Percentiles rank a stretch among this genome's conserved stretches.
These are phyloP conservation scores for Sporisorium reilianum DNA, from an alignment of 1,284 basidiomycete genomes.

Conservation along the genomic window DNA sequence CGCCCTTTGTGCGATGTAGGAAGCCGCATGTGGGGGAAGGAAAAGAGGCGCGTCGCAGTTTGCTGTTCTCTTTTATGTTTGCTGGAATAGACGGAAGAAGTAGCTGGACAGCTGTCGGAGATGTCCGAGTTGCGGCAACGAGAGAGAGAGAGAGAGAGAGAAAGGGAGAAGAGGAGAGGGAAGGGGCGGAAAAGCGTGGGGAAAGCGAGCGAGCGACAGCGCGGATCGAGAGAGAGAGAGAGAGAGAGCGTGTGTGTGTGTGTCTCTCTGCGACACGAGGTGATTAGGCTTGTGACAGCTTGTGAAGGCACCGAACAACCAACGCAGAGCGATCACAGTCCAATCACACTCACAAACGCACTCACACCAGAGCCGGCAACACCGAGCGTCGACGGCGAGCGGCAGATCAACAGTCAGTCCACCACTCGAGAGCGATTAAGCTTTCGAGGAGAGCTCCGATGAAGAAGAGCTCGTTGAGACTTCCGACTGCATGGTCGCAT, in stretches of 20 bases:
- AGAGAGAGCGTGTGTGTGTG: not conserved
- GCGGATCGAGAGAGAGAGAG: not conserved
- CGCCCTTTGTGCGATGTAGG: not conserved
- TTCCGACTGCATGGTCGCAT: not conserved
- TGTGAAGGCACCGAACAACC: not conserved
- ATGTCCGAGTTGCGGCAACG: not conserved
- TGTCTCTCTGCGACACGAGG: no score
- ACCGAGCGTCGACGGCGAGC: not conserved
- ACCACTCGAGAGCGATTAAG: no score
- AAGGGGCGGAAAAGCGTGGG: not conserved
- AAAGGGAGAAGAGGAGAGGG: not conserved
- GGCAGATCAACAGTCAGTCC: not conserved
- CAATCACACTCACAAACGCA: not conserved
- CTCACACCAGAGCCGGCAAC: not conserved
- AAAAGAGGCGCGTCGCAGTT: not conserved
- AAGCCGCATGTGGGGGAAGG: conserved; percentile 1
- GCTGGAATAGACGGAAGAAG: not conserved
- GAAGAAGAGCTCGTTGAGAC: no score
- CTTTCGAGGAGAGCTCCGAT: not conserved
- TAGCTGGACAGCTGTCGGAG: not conserved
- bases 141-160: not conserved
- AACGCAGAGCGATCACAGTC: not conserved
- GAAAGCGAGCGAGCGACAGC: not conserved
- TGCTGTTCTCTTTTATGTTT: not conserved
- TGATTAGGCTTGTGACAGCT: conserved; percentile 18